Percentiles rank a stretch among this genome's conserved stretches.
These are phyloP conservation scores for Amoeboaphelidium protococcarum DNA, from an alignment of 371 early-diverging fungal genomes.

Conservation along the genomic window DNA sequence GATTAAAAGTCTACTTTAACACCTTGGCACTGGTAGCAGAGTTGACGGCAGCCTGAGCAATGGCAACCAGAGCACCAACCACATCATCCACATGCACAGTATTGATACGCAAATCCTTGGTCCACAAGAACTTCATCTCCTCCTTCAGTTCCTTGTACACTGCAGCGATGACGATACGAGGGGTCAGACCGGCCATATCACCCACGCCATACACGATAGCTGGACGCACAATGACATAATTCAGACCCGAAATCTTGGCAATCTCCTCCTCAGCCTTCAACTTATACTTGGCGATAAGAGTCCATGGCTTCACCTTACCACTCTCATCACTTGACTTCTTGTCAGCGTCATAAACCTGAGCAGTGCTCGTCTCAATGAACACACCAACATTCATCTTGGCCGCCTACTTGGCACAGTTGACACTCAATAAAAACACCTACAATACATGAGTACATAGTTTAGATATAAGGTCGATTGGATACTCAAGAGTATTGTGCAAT, in stretches of 20 bases:
- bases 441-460: constrained; percentile 45
- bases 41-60: not conserved
- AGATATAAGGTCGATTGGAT: not conserved
- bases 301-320: constrained; percentile 56
- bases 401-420: constrained; percentile 50
- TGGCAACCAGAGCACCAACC: constrained; percentile 3
- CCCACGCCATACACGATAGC: constrained; percentile 68
- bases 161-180: constrained; percentile 64
- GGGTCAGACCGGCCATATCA: constrained; percentile 43
- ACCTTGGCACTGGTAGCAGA: not conserved
- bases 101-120: constrained; percentile 55
- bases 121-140: constrained; percentile 76
- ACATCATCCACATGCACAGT: constrained; percentile 79
- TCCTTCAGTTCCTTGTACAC: constrained; percentile 53
- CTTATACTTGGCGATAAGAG: constrained; percentile 41
- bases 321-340: constrained; percentile 42
- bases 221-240: constrained; percentile 56
- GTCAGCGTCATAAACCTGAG: constrained; percentile 53
- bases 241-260: constrained; percentile 25
- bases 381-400: constrained; percentile 36
- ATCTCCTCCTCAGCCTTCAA: constrained; percentile 51
- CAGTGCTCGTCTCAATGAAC: constrained; percentile 59
- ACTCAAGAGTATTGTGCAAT: not conserved
- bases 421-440: constrained; percentile 39
- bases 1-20: constrained; percentile 28